Percentiles rank a stretch among this genome's conserved stretches.
Conservation (phyloP, 75 land plant species). For the Cunninghamia lanceolata region DNA sequence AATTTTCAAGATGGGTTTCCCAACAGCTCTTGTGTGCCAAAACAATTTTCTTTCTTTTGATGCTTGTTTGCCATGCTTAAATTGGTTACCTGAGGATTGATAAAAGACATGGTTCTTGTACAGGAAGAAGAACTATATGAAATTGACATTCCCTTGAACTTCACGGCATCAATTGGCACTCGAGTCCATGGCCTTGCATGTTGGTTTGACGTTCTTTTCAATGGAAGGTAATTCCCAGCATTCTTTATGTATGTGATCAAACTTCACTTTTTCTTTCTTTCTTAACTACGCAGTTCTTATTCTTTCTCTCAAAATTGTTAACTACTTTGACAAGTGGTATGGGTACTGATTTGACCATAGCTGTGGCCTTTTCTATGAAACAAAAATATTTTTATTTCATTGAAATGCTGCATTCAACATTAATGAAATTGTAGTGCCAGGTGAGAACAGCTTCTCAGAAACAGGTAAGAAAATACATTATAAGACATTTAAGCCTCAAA, state of each 20-base stretch:
- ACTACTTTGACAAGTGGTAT: not conserved
- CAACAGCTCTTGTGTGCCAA: not conserved
- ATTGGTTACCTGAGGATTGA: not conserved
- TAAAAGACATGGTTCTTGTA: not conserved
- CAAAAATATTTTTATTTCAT: not conserved
- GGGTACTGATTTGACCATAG: not conserved
- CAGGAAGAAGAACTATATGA: constrained; percentile 97
- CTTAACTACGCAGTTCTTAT: too few relatives aligned
- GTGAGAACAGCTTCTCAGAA: not conserved
- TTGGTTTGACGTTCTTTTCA: constrained; percentile 97
- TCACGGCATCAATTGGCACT: constrained; percentile 70
- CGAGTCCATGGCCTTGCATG: constrained; percentile 96
- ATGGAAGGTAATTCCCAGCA: constrained; percentile 68
- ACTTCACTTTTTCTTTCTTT: not conserved
- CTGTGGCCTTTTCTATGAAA: not conserved
- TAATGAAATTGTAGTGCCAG: not conserved
- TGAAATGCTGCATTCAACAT: not conserved
- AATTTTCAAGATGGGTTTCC: not conserved
- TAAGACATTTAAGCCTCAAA: not conserved
- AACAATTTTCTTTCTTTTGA: not conserved
- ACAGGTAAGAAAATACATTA: not conserved
- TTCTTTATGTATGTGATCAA: not conserved
- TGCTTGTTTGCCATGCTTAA: not conserved
- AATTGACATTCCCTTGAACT: constrained; percentile 81
- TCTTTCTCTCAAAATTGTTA: not conserved